Base-by-base conservation (phyloP, 805 yeast species). In the Ogataea zsoltii region DNA sequence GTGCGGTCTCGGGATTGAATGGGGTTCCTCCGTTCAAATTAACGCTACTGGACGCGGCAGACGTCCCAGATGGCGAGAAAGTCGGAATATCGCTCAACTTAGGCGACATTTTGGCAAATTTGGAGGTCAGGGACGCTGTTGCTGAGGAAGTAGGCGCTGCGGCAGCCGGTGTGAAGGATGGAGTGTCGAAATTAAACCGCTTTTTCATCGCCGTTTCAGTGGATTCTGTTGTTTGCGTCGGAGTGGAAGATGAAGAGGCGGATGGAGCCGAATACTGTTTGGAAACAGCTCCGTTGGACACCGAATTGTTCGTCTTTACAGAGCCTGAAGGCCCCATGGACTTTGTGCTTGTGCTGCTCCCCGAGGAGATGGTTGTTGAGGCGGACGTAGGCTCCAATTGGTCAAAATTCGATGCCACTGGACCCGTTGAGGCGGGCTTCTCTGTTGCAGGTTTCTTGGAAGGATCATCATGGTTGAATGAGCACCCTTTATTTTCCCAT, bases 401-500 rank as follows among this genome's bases (percentile, higher is more conserved):
- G 31, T 37, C 38, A 11, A 23, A 14, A 14, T 32, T 16, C 7
- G 10, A 17, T 3, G 35, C 3, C 10, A 6, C 35, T 7, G 35
- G 17, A 9, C 7, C 25, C 9, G 7, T 9, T 21, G n/a, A n/a
- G n/a, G n/a, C n/a, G n/a, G n/a, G n/a, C n/a, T 50, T 25, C 18
- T 48, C 38, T 13, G 53, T 33, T 14, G 21, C 37, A 30, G 43
- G 31, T 15, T 49, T 38, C 33, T 48, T 40, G 23, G 60, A 58
- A 38, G 68, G 71, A 32, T 61, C 66, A 47, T 77, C 85, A 62
- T 88, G 96, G 41, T 79, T 81, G 61, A 88, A 89, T 2, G 83
- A 85, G 61, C 96, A 89, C 10, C 96, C 96, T 57, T 88, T 88
- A 54, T 85, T 85, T 56, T 87, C 90, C 67, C 78, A 88, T 63